phyloP scores from a whole-genome alignment of 345 rosid genomes.

The Zanthoxylum bungeanum region DNA sequence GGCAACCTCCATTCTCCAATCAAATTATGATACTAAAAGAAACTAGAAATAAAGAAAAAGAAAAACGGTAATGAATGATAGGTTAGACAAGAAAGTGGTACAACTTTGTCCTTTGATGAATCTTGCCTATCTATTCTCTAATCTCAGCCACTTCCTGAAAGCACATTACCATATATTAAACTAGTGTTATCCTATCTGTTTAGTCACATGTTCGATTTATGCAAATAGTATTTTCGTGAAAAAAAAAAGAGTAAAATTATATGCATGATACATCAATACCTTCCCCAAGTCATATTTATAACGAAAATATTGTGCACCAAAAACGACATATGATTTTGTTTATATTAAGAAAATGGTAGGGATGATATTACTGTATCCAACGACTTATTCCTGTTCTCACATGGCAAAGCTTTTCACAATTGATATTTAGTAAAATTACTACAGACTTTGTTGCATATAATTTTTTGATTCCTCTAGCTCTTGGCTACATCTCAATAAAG shows the following conservation, averaged over 20 bases:
- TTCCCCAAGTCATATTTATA: too few species aligned
- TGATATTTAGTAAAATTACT: background rate
- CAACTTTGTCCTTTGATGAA: constrained; percentile 4
- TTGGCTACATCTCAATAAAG: background rate
- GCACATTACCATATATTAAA: background rate
- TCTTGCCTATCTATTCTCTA: background rate
- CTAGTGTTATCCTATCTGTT: background rate
- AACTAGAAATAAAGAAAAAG: too few species aligned
- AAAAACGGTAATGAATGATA: background rate
- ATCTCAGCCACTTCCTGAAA: background rate
- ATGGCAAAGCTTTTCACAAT: background rate
- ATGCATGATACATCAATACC: too few species aligned
- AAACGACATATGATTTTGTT: background rate
- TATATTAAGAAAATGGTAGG: background rate
- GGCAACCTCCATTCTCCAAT: background rate
- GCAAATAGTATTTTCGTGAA: too few species aligned
- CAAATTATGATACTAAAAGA: constrained; percentile 4
- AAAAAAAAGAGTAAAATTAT: too few species aligned
- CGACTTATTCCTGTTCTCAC: background rate
- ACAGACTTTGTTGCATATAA: background rate
- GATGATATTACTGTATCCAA: background rate
- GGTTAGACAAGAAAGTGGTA: background rate
- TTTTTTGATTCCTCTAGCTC: background rate
- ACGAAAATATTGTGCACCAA: too few species aligned
- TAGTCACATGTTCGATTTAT: too few species aligned